A percentile compares a stretch with the other conserved stretches of the same genome.
These are phyloP conservation scores for Aphanomyces invadans DNA, from an alignment of 352 stramenopile genomes.

Conservation along the genomic window DNA sequence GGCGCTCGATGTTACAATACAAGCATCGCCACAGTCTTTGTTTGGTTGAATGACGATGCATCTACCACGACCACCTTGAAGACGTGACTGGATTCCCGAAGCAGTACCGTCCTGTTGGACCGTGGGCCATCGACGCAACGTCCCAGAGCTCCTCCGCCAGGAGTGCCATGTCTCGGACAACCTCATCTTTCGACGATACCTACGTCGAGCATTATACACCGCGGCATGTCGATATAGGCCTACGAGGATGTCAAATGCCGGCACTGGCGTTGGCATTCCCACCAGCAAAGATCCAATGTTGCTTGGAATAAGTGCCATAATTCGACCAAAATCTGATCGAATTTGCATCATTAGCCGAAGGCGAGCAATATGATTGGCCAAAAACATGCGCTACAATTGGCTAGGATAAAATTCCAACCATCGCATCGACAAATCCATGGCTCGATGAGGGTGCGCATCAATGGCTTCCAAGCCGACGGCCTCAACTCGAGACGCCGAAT, in stretches of 20 bases:
- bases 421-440: no score
- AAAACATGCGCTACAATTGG: background rate
- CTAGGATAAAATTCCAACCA: no score
- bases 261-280: background rate
- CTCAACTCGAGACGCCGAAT: no score
- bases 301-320: background rate
- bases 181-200: background rate
- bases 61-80: background rate
- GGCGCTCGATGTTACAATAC: constrained; percentile 4
- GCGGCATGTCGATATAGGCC: background rate
- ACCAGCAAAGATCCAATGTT: no score
- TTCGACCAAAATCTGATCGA: background rate
- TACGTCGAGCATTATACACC: background rate
- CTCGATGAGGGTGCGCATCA: no score
- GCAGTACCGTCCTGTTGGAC: constrained; percentile 1
- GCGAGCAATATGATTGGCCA: background rate
- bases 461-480: no score
- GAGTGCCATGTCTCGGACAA: background rate
- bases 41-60: constrained; percentile 16
- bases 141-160: background rate
- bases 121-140: background rate
- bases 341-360: background rate
- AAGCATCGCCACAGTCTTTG: constrained; percentile 6
- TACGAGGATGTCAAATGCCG: background rate
- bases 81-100: background rate